Evolutionary conservation across 257 asterid species (phyloP), one percentile per base, ranked within the genome.

Genomic region (Petunia secreta): DNA sequence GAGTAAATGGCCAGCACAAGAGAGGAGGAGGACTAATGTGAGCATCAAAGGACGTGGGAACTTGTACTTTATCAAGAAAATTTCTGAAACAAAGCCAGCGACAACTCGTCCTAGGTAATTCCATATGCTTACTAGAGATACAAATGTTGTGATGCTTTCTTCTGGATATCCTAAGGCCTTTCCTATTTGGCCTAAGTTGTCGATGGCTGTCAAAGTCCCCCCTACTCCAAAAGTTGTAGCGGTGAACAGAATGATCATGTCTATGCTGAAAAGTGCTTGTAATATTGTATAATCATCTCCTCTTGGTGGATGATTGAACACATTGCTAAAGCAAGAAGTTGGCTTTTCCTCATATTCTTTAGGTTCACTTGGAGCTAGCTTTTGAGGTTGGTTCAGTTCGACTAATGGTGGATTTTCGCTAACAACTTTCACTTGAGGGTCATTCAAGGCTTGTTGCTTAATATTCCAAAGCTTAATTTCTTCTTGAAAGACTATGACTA

Each of bases 101-200:
- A 80, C 52, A 3, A 88, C 91, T 1, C 87, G 87, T 10, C 91
- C 91, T 0, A 88, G 87, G 68, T 85, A 88, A 75, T 80, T 80
- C 91, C 91, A 88, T 52, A 88, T 88, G 84, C 91, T 88, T 40
- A 88, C 90, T 0, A 88, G 85, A 6, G 90, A 88, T 34, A 88
- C 81, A 41, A 88, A 88, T 0, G 90, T 88, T 1, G 90, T 80
- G 13, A 85, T 86, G 83, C 87, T 88, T 73, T 80, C 73, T 1
- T 52, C 25, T 0, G 89, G 89, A 69, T 88, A 88, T 36, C 91
- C 89, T 6, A 84, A 75, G 1, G 90, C 50, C 14, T 64, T 80
- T 0, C 91, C 91, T 3, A 88, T 88, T 52, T 88, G 91, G 6
- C 88, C 91, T 46, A 88, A 60, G 73, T 86, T 86, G 37, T 88